These are phyloP conservation scores for Durotheca rogersii DNA, from an alignment of 495 filamentous ascomycete species.

Conservation along the genomic window DNA sequence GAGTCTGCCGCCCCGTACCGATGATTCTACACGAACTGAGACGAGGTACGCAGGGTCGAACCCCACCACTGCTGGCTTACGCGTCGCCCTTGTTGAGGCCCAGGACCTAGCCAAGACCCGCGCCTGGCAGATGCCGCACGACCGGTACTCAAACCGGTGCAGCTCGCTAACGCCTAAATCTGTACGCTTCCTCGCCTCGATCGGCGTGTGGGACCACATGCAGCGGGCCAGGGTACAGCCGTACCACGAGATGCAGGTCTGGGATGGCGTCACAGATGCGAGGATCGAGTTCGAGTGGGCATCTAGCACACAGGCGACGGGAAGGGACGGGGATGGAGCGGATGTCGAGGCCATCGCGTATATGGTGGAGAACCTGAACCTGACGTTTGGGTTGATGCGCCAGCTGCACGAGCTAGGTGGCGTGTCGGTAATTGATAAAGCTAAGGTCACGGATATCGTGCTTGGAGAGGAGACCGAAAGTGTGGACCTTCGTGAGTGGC, in stretches of 20 bases:
- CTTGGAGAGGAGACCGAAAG: constrained; percentile 69
- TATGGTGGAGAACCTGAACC: constrained; percentile 94
- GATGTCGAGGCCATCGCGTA: constrained; percentile 70
- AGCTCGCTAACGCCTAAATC: constrained; percentile 90
- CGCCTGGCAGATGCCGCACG: constrained; percentile 62
- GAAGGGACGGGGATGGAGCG: constrained; percentile 3
- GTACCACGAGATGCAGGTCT: constrained; percentile 93
- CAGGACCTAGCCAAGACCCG: constrained; percentile 73
- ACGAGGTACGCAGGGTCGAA: constrained; percentile 54
- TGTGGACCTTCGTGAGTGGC: constrained; percentile 81
- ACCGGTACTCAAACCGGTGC: constrained; percentile 86
- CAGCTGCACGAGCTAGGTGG: constrained; percentile 68
- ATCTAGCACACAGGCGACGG: constrained; percentile 41
- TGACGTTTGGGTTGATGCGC: constrained; percentile 71
- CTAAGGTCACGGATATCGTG: constrained; percentile 72
- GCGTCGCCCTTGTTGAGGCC: constrained; percentile 84
- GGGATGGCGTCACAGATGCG: constrained; percentile 89
- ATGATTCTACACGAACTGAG: constrained; percentile 17
- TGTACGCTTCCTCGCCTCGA: constrained; percentile 65
- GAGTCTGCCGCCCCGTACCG: constrained; percentile 35
- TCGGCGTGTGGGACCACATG: constrained; percentile 85
- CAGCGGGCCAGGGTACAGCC: constrained; percentile 69
- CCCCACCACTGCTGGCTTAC: constrained; percentile 70
- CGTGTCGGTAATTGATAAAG: constrained; percentile 69
- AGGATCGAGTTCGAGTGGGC: constrained; percentile 85